Evolutionary conservation across 2,329 filamentous ascomycete species (phyloP), one percentile per base, ranked within the genome.

Genomic region (Pseudocercospora eumusae): DNA sequence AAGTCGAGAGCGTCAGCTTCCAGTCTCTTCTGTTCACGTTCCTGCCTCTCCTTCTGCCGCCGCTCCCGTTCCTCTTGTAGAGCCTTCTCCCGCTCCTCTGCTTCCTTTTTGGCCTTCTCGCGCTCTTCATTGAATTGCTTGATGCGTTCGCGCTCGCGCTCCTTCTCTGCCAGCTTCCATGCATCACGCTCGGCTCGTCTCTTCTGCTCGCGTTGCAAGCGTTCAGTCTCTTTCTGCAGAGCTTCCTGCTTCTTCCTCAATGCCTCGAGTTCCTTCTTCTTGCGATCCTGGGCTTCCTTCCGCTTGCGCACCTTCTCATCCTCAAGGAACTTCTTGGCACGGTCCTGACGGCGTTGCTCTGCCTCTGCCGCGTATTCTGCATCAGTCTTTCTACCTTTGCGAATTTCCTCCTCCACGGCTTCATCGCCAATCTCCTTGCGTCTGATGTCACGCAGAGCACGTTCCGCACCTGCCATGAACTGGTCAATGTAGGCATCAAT

Each of bases 281-380:
- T 82, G 75, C 84, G 86, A 74, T 88, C 84, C 70, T 88, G 82
- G 33, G 85, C 83, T 58, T 86, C 84, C 63, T 77, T 78, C 59
- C 85, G 83, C 20, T 81, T 80, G 65, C 88, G 84, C 66, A 85
- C 83, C 49, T 80, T 81, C 57, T 83, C 80, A 18, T 87, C 77
- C 67, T 88, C 84, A 52, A 87, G 83, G 59, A 86, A 82, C 9
- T 86, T 79, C 33, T 82, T 82, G 64, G 88, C 85, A 10, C 89
- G 84, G 59, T 87, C 84, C 8, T 82, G 80, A 33, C 84, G 80
- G 55, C 86, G 84, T 6, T 78, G 80, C 9, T 84, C 82, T 1
- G 87, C 88, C 62, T 91, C 89, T 52, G 82, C 82, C 1, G 84
- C 86, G 74, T 92, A 93, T 54, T 89, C 86, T 59, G 88, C 85